Percentiles rank a stretch among this genome's conserved stretches.
Conservation (phyloP, 306 rosid genomes). For the Rosa multiflora region DNA sequence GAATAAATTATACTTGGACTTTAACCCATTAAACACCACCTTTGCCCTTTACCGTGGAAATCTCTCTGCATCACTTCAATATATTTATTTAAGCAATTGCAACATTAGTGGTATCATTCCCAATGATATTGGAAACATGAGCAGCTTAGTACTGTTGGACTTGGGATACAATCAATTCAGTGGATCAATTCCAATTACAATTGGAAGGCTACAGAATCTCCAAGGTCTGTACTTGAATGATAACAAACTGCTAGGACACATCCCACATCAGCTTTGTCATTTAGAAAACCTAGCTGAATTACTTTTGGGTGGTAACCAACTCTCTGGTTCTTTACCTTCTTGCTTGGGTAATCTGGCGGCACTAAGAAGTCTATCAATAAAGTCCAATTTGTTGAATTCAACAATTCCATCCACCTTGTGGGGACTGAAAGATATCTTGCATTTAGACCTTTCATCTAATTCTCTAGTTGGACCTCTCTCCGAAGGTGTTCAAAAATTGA, state of each 20-base stretch:
- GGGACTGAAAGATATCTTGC: background rate
- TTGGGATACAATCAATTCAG: background rate
- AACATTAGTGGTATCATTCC: background rate
- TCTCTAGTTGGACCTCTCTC: background rate
- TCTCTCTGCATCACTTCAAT: background rate
- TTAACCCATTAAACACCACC: no score
- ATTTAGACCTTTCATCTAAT: slow-evolving; percentile 1
- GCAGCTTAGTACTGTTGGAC: background rate
- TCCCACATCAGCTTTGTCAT: slow-evolving; percentile 1
- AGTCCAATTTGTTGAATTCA: slow-evolving; percentile 1
- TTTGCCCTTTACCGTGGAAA: background rate
- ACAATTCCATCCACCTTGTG: slow-evolving; percentile 8
- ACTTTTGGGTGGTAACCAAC: background rate
- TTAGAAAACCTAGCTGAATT: background rate
- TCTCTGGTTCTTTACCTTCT: background rate
- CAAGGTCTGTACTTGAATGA: background rate
- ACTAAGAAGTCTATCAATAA: background rate
- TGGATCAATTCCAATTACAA: background rate
- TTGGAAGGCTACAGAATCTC: background rate
- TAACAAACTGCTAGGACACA: background rate
- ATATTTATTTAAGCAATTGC: background rate
- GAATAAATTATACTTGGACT: no score
- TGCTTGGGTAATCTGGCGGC: background rate
- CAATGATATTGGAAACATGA: background rate
- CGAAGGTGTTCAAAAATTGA: background rate